Evolutionary conservation across 140 eudicot genomes (phyloP), one percentile per base, ranked within the genome.

Genomic region (Bidens hawaiensis): DNA sequence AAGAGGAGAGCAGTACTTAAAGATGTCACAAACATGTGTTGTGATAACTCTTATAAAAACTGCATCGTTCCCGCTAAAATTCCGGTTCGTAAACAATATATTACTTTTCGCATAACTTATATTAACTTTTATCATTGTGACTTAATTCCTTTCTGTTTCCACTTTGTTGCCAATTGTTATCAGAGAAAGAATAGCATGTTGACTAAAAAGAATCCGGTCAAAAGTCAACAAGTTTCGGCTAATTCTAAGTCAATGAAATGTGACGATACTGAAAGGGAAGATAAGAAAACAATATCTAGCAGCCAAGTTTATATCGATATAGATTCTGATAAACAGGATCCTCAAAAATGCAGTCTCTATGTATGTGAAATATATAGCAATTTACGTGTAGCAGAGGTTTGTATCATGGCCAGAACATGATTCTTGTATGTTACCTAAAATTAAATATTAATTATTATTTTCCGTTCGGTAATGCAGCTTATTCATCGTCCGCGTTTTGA

Each of bases 301-400:
- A 42, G 67, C 62, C 72, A 65, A 36, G 78, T 68, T n/a, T 60
- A 73, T 53, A 65, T 30, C 5, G 76, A 86, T 51, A 86, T 86
- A 53, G 95, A 86, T 77, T 68, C 77, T 10, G 83, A 83, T 68
- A 38, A 72, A 9, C 80, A 62, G 67, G 90, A 86, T 78, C 84
- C 85, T 53, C 83, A 47, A 22, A 33, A 77, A 76, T 86, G 95
- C 79, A 75, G 87, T 65, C 56, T 68, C 23, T 86, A 86, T 72
- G 90, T 78, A 51, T 46, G 51, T 50, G 90, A 86, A 23, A 86
- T 86, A 70, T 80, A 82, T 64, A 77, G 57, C 62, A 72, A 80
- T 71, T 67, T 77, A 59, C 88, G 85, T 9, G 85, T 71, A 52
- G 77, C 79, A 43, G 95, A 86, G 95, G 95, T 86, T 61, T 72